Evolutionary conservation across 768 basidiomycete genomes (phyloP).

Genomic region (Boletus insuetus): DNA sequence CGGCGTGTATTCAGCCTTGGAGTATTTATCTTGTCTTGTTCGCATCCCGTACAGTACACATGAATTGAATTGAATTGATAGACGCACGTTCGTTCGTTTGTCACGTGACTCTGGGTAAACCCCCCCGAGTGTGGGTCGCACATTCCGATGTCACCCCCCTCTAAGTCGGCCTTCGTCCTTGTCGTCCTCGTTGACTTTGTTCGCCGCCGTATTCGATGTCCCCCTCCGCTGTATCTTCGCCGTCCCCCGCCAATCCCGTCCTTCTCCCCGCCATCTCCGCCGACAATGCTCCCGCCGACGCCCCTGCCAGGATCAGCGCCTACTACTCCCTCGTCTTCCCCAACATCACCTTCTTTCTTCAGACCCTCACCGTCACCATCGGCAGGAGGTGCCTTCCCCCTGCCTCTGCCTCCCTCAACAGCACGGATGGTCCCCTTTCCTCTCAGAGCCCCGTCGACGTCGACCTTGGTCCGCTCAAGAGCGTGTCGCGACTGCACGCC

Average conservation of each 20-base stretch:
- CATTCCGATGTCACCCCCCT: neutral
- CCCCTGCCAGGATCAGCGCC: slow-evolving; percentile 80
- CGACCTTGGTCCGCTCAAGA: slow-evolving; percentile 95
- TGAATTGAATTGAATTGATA: neutral
- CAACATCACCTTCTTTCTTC: slow-evolving; percentile 94
- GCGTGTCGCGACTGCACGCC: slow-evolving; percentile 95
- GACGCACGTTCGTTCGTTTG: slow-evolving; percentile 19
- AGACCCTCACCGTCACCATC: slow-evolving; percentile 91
- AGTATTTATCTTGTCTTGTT: slow-evolving; percentile 7
- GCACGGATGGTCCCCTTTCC: slow-evolving; percentile 39
- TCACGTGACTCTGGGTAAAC: slow-evolving; percentile 17
- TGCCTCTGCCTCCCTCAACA: slow-evolving; percentile 48
- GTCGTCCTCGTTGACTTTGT: slow-evolving; percentile 4
- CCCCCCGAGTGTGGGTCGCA: slow-evolving; percentile 1
- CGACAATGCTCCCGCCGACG: slow-evolving; percentile 12
- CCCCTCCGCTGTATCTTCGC: slow-evolving; percentile 9
- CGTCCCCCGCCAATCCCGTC: slow-evolving; percentile 1
- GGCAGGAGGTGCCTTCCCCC: slow-evolving; percentile 80
- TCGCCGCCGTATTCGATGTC: slow-evolving; percentile 25
- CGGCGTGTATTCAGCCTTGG: too few species aligned
- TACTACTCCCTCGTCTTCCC: slow-evolving; percentile 95
- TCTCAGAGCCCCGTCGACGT: slow-evolving; percentile 60
- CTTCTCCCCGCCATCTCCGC: slow-evolving; percentile 5
- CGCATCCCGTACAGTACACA: neutral
- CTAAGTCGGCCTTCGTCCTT: slow-evolving; percentile 2